A percentile compares a stretch with the other conserved stretches of the same genome.
Conservation (phyloP, 345 rosid genomes). For the Eucalyptus sideroxylon region DNA sequence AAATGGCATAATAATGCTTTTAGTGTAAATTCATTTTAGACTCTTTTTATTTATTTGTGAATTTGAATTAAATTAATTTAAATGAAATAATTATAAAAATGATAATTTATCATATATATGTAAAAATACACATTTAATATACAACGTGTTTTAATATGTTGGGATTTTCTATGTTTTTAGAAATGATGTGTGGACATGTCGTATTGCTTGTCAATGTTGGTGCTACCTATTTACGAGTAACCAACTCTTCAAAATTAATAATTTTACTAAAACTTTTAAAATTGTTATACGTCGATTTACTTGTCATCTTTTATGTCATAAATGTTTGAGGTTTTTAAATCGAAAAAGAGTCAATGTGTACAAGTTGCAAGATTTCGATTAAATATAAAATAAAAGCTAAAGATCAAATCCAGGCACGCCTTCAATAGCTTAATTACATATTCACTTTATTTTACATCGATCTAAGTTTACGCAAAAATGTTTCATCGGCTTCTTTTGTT, state of each 20-base stretch:
- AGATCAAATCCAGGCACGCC: neutral
- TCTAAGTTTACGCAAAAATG: neutral
- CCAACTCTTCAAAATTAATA: neutral
- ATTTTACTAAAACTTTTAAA: neutral
- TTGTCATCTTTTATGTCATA: neutral
- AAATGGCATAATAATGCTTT: accelerated
- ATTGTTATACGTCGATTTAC: neutral
- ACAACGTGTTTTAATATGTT: accelerated
- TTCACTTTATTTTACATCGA: neutral
- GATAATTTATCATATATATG: too few relatives aligned
- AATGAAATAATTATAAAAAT: too few relatives aligned
- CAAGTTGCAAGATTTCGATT: neutral
- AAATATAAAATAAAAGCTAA: neutral
- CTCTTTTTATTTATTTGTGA: too few relatives aligned
- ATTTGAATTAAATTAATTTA: too few relatives aligned
- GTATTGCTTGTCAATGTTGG: accelerated
- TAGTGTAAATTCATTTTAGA: too few relatives aligned
- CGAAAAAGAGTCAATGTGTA: neutral
- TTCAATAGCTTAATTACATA: neutral
- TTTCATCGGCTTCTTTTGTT: neutral
- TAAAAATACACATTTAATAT: too few relatives aligned
- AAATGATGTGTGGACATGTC: accelerated
- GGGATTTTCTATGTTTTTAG: accelerated
- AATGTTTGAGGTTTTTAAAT: neutral
- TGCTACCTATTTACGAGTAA: accelerated